phyloP scores from a whole-genome alignment of 1,139 yeast genomes.

The Torulaspora globosa region DNA sequence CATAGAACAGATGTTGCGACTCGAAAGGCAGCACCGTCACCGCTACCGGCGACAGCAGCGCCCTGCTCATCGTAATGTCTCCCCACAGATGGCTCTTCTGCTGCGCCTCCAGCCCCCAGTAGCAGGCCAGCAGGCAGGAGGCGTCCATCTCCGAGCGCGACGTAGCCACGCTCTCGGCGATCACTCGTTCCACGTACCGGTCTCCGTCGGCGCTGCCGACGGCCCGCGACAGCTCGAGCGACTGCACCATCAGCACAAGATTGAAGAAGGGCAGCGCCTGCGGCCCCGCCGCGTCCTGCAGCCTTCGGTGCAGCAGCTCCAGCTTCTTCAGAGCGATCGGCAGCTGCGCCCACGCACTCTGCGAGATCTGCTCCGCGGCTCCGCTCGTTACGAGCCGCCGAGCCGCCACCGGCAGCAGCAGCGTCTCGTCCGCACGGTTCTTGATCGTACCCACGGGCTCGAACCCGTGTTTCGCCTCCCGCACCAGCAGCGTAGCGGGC shows the following conservation, averaged over 20 bases:
- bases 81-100: constrained; percentile 34
- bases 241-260: constrained; percentile 41
- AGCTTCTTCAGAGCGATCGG: constrained; percentile 42
- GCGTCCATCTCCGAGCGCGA: constrained; percentile 14
- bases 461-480: constrained; percentile 28
- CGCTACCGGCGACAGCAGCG: constrained; percentile 30
- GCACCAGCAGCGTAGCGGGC: constrained; percentile 28
- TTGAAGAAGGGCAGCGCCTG: constrained; percentile 50
- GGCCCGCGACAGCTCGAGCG: constrained; percentile 3
- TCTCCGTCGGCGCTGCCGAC: constrained; percentile 2
- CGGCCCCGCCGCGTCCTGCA: constrained; percentile 50
- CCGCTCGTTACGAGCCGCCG: constrained; percentile 33
- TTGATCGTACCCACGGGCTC: constrained; percentile 36
- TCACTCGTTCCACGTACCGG: constrained; percentile 10
- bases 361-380: constrained; percentile 29
- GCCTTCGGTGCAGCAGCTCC: constrained; percentile 50
- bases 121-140: constrained; percentile 26
- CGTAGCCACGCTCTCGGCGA: neutral
- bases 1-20: constrained; percentile 23
- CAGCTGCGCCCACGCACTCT: constrained; percentile 38
- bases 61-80: constrained; percentile 25
- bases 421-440: constrained; percentile 25
- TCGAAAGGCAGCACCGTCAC: constrained; percentile 31
- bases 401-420: constrained; percentile 27
- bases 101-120: constrained; percentile 31